Percentiles rank a stretch among this genome's conserved stretches.
These are phyloP conservation scores for Ananas comosus DNA, from an alignment of 176 grass and related monocot species.

Conservation along the genomic window DNA sequence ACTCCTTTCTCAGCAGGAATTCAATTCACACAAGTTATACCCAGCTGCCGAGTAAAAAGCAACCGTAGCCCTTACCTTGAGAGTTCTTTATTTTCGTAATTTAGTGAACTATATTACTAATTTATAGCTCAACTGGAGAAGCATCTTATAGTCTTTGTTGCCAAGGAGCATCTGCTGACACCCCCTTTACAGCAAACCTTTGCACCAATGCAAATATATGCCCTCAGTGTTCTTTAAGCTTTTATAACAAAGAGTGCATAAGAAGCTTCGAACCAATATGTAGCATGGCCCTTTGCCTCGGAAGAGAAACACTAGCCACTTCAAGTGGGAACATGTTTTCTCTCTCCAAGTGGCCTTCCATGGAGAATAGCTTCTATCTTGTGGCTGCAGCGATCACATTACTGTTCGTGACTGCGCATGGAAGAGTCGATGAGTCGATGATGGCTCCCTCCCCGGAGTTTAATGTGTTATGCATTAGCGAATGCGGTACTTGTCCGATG, in stretches of 20 bases:
- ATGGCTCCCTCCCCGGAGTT: neutral
- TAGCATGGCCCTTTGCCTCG: neutral
- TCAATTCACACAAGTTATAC: no score
- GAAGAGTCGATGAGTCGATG: neutral
- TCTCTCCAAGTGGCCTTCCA: no score
- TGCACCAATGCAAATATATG: conserved; percentile 16
- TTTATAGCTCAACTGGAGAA: neutral
- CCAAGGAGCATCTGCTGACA: conserved; percentile 23
- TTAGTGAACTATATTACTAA: neutral
- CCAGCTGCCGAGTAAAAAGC: no score
- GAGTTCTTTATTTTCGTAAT: neutral
- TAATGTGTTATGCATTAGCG: conserved; percentile 31
- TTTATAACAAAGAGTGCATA: neutral
- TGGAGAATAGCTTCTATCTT: no score
- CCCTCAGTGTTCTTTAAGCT: conserved; percentile 20
- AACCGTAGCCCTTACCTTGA: no score
- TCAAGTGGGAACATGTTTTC: no score
- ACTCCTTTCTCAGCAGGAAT: no score
- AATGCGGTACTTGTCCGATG: conserved; percentile 62
- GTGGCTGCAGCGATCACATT: neutral
- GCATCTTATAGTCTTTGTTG: conserved; percentile 18
- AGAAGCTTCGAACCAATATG: conserved; percentile 38
- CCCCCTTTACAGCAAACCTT: conserved; percentile 33
- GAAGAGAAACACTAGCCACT: no score
- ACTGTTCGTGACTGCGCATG: neutral